Percentiles rank a stretch among this genome's conserved stretches.
Evolutionary conservation across 495 filamentous ascomycete genomes (phyloP).

Genomic region (Hypoxylon trugodes): DNA sequence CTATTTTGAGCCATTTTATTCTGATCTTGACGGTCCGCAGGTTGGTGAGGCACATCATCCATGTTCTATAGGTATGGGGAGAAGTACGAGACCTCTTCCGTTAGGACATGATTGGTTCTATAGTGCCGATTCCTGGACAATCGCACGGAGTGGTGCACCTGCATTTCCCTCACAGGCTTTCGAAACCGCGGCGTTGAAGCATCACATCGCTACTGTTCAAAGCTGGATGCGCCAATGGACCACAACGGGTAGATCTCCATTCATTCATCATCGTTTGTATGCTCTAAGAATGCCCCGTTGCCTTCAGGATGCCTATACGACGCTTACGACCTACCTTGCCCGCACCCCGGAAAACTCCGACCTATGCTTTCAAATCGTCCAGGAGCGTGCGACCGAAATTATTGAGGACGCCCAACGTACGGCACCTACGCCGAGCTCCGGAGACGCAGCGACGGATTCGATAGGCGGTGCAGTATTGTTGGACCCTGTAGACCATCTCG

Average conservation of each 20-base stretch:
- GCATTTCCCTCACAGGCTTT: constrained; percentile 8
- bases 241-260: constrained; percentile 37
- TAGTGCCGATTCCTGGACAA: constrained; percentile 29
- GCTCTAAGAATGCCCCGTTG: constrained; percentile 36
- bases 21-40: background rate
- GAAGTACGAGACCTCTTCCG: constrained; percentile 1
- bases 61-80: constrained; percentile 3
- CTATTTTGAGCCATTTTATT: constrained; percentile 11
- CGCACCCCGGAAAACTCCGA: constrained; percentile 26
- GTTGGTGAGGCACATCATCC: constrained; percentile 16
- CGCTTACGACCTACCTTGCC: constrained; percentile 41
- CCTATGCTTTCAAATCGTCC: constrained; percentile 40
- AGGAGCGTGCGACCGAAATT: constrained; percentile 25
- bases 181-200: constrained; percentile 21
- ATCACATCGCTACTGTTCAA: constrained; percentile 36
- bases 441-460: background rate
- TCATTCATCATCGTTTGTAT: constrained; percentile 54
- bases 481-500: constrained; percentile 45
- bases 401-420: constrained; percentile 5
- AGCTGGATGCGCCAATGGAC: constrained; percentile 40
- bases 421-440: background rate
- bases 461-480: background rate
- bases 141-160: constrained; percentile 18
- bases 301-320: constrained; percentile 44
- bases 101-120: constrained; percentile 32